Evolutionary conservation across 2,329 filamentous ascomycete genomes (phyloP).

Genomic region (Colletotrichum sp.): DNA sequence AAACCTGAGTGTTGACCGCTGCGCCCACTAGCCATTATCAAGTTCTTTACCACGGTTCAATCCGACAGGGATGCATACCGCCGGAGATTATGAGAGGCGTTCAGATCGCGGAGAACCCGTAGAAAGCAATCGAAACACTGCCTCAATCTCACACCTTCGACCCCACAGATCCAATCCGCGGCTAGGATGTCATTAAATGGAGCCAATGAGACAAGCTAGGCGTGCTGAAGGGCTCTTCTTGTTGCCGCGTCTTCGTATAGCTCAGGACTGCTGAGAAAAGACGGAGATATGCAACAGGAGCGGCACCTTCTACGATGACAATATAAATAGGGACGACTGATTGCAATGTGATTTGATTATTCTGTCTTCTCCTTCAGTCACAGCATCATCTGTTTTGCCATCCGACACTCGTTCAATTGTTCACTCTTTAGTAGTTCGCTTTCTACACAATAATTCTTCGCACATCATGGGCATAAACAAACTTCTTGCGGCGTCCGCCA

Average conservation of each 20-base stretch:
- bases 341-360: fast-evolving
- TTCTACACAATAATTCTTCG: background rate
- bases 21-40: fast-evolving
- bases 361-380: fast-evolving
- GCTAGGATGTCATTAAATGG: background rate
- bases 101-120: background rate
- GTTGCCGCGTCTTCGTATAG: background rate
- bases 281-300: background rate
- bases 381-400: background rate
- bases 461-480: background rate
- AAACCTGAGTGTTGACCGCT: background rate
- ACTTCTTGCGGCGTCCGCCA: background rate
- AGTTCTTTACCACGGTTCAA: background rate
- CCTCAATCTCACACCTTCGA: background rate
- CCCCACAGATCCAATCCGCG: background rate
- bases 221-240: fast-evolving
- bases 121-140: fast-evolving
- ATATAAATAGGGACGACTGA: background rate
- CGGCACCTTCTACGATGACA: background rate
- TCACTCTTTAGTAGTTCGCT: background rate
- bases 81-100: background rate
- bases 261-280: fast-evolving
- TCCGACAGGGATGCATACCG: background rate
- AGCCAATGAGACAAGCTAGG: background rate
- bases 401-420: background rate